Base-by-base conservation (phyloP, 176 grass and related monocot genomes). In the Tuctoria greenei region DNA sequence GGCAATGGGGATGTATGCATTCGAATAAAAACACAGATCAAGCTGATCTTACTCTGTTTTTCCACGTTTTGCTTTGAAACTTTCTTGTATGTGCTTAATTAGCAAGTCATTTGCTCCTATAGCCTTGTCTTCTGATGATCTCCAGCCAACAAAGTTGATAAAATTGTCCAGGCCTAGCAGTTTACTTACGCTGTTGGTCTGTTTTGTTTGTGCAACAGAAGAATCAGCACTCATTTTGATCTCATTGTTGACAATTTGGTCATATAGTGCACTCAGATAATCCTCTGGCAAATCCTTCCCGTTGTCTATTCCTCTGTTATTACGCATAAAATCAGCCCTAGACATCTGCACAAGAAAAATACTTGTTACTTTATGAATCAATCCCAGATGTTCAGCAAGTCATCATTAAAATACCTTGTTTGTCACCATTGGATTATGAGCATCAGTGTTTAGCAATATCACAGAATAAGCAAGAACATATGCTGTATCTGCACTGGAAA, bases 401-500 rank as follows among this genome's bases (percentile, higher is more conserved):
- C 71, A 41, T 37, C 34, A 56, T 65, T 76, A 64, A 52, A 69
- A 34, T 65, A 85, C 95, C 87, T 95, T 98, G 86, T 95, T 92
- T 76, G 92, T 98, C 72, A 98, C 95, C 95, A 90, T 94, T 71
- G 24, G 77, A 82, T 89, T 98, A 83, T 98, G 95, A 81, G 95
- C 91, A 80, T 98, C 95, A 66, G 95, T 98, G 56, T 95, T 98
- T 31, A 98, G 82, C 89, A 98, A 67, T 35, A 98, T 98, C 57
- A 98, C 95, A 34, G 95, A 98, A 86, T 98, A 98, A 76, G 91
- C 95, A 86, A 98, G 95, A 67, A 98, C 80, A 75, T 98, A 98
- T 73, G 91, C 89, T 6, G 95, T 98, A 88, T 98, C 95, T 88
- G 95, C 95, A 90, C 95, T 94, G 56, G 76, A 84, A 90, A 98